Base-by-base conservation (phyloP, 1,284 basidiomycete genomes). In the Cutaneotrichosporon cavernicola region DNA sequence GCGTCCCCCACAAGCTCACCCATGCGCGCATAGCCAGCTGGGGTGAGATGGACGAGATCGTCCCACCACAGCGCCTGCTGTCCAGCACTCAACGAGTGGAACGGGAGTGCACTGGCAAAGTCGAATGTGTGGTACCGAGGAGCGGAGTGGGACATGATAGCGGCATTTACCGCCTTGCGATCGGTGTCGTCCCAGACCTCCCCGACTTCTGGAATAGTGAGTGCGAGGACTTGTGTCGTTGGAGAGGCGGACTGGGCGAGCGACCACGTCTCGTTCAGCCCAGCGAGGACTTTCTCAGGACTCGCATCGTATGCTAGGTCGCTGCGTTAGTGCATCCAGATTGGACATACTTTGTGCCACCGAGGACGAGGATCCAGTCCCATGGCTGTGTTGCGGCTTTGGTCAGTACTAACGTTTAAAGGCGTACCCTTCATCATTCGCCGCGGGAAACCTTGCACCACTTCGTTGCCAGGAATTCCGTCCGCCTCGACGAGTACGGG, bases 361-460 rank as follows among this genome's bases (percentile, higher is more conserved):
- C 63, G 10, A 64, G 47, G 16, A 64, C 49, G 47, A 64, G 36
- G 21, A 55, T 22, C 63, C 63, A 64, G 55, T 60, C 63, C 57
- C 59, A 56, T 0, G 18, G 32, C 36, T 43, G 18, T 4, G 16
- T 16, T 26, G 18, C n/a, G 11, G 9, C 46, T 21, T 32, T 46
- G 4, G 22, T 18, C 31, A 36, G 3, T 14, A 36, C 47, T 51
- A 55, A 40, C 51, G 4, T 5, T 18, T 34, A n/a, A 6, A 4
- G 34, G 11, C 32, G 32, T 10, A 22, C n/a, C 32, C 47, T 21
- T 18, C 21, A 13, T 21, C 26, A 64, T 22, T 16, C 63, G 57
- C 32, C 18, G 38, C 16, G 36, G 26, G 30, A 60, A 64, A 4
- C 49, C 46, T 2, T 21, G 13, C 8, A n/a, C 16, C 30, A 32